phyloP scores from a whole-genome alignment of 2,329 filamentous ascomycete genomes.

The Diaporthe ilicicola region DNA sequence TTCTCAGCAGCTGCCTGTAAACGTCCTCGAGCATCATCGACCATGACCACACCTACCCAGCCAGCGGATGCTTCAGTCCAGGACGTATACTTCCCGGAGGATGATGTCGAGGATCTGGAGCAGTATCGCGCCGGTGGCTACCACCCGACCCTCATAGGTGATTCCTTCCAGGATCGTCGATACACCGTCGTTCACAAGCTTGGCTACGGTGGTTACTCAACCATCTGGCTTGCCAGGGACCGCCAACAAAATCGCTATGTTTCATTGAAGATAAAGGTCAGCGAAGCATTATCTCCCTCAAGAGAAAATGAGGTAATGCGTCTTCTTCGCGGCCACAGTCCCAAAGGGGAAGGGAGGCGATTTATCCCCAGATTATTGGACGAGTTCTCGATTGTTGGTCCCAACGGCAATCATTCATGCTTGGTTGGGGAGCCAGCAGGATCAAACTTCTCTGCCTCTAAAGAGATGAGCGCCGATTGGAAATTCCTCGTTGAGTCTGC shows the following conservation, averaged over 20 bases:
- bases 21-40: too few relatives aligned
- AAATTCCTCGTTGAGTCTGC: not conserved
- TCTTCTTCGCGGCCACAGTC: not conserved
- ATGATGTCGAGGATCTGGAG: not conserved
- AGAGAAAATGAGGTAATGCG: not conserved
- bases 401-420: slow-evolving; percentile 38
- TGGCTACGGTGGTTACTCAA: slow-evolving; percentile 51
- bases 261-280: slow-evolving; percentile 2
- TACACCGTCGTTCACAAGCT: slow-evolving; percentile 53
- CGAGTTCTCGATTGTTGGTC: slow-evolving; percentile 36
- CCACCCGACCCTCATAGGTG: slow-evolving; percentile 51
- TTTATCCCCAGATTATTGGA: slow-evolving; percentile 19
- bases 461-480: not conserved
- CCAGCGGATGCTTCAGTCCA: too few relatives aligned
- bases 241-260: not conserved
- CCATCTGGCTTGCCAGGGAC: slow-evolving; percentile 49
- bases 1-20: too few relatives aligned
- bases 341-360: not conserved
- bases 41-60: too few relatives aligned
- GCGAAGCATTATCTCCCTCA: not conserved
- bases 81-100: not conserved
- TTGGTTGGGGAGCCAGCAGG: slow-evolving; percentile 30
- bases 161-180: slow-evolving; percentile 45
- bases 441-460: not conserved
- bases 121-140: slow-evolving; percentile 47